Evolutionary conservation across 2,329 filamentous ascomycete genomes (phyloP).

Genomic region (Metarhizium robertsii): DNA sequence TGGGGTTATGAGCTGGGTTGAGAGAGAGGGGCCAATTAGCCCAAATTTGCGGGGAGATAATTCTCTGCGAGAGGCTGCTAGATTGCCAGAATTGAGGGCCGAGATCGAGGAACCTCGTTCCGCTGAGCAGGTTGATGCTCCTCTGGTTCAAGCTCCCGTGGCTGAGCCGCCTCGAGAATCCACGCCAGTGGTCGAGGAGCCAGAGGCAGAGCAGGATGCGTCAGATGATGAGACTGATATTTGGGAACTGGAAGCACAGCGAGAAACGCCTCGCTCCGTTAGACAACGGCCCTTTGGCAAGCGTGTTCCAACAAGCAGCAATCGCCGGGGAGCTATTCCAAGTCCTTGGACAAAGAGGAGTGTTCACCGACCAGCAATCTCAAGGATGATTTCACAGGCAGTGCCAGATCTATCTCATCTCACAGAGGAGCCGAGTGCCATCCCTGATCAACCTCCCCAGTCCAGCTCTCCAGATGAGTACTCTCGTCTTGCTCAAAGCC

Average conservation of each 20-base stretch:
- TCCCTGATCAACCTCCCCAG: slow-evolving; percentile 7
- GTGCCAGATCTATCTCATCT: slow-evolving; percentile 8
- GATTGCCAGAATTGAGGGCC: slow-evolving; percentile 7
- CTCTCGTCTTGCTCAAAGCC: slow-evolving; percentile 31
- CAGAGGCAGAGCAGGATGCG: slow-evolving; percentile 11
- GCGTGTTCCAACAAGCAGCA: slow-evolving; percentile 11
- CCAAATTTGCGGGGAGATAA: slow-evolving; percentile 25
- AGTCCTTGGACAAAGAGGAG: slow-evolving; percentile 30
- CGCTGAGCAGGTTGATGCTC: slow-evolving; percentile 9
- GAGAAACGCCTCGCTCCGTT: slow-evolving; percentile 28
- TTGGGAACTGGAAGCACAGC: slow-evolving; percentile 48
- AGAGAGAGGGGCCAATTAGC: slow-evolving; percentile 27
- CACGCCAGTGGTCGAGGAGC: not conserved
- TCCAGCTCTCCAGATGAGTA: slow-evolving; percentile 28
- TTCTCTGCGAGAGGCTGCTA: slow-evolving; percentile 19
- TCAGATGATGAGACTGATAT: slow-evolving; percentile 39
- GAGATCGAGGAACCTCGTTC: not conserved
- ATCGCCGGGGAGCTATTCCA: slow-evolving; percentile 19
- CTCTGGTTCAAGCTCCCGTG: not conserved
- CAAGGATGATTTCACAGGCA: slow-evolving; percentile 5
- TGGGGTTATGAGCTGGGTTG: slow-evolving; percentile 36
- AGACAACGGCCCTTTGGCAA: slow-evolving; percentile 21
- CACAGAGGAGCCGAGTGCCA: slow-evolving; percentile 4
- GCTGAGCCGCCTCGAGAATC: slow-evolving; percentile 9
- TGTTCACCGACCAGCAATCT: slow-evolving; percentile 4